Conservation (phyloP, 2,329 filamentous ascomycete species). For the Arthroderma uncinatum region DNA sequence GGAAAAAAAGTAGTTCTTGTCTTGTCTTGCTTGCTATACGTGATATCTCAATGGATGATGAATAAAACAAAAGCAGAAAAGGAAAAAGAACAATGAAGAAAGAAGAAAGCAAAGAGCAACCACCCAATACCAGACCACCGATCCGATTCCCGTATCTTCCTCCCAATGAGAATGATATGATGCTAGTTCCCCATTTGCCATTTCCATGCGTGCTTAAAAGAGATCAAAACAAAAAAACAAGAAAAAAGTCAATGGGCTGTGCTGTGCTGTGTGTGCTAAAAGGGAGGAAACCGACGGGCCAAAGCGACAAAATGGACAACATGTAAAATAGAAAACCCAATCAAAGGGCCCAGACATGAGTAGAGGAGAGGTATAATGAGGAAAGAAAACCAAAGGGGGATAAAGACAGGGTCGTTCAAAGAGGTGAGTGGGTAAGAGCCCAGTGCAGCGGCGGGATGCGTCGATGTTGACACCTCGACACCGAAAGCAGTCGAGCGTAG, state of each 20-base stretch:
- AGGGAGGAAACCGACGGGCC: neutral
- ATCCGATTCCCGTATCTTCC: slow-evolving; percentile 4
- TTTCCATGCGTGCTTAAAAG: neutral
- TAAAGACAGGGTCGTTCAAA: neutral
- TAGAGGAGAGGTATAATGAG: neutral
- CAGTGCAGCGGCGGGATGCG: neutral
- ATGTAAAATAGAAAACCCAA: neutral
- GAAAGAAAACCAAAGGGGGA: neutral
- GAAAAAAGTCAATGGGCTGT: neutral
- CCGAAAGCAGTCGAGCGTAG: neutral
- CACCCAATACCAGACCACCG: slow-evolving; percentile 4
- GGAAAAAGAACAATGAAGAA: neutral
- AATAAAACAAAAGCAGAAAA: neutral
- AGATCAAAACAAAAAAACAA: neutral
- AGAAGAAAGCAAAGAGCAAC: slow-evolving; percentile 4
- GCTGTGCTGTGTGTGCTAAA: slow-evolving; percentile 4
- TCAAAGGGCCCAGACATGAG: neutral
- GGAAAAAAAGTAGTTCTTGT: neutral
- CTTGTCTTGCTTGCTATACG: slow-evolving; percentile 1
- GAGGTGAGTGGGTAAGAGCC: neutral
- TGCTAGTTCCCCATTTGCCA: slow-evolving; percentile 5
- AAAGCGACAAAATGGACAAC: neutral
- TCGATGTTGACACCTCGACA: neutral
- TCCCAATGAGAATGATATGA: slow-evolving; percentile 6
- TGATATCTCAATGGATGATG: neutral